phyloP scores from a whole-genome alignment of 805 yeast genomes.

The Teunomyces tritomae region DNA sequence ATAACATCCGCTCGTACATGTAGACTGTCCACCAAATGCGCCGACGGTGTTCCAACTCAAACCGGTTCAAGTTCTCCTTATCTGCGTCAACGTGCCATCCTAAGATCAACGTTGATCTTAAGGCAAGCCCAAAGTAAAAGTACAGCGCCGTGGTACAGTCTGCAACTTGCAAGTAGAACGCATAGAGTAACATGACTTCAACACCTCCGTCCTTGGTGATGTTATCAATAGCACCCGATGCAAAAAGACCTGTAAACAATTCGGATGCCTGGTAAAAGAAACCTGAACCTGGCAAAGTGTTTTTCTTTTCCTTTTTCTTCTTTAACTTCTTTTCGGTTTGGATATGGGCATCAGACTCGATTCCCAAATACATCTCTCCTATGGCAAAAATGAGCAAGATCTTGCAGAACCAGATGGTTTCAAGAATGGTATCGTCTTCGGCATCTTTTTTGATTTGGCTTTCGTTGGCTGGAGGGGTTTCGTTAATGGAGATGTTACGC shows the following conservation, averaged over 20 bases:
- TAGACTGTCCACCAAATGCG: slow-evolving; percentile 50
- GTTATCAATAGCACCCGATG: slow-evolving; percentile 77
- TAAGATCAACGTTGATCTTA: slow-evolving; percentile 65
- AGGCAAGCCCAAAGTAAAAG: slow-evolving; percentile 74
- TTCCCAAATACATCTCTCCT: slow-evolving; percentile 82
- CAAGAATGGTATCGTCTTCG: slow-evolving; percentile 58
- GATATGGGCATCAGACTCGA: slow-evolving; percentile 63
- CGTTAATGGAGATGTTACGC: slow-evolving; percentile 26
- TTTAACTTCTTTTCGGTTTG: slow-evolving; percentile 21
- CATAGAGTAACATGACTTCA: slow-evolving; percentile 71
- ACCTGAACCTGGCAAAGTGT: slow-evolving; percentile 71
- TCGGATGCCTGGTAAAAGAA: slow-evolving; percentile 80
- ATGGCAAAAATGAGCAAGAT: slow-evolving; percentile 68
- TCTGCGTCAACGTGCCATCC: slow-evolving; percentile 86
- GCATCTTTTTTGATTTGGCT: slow-evolving; percentile 42
- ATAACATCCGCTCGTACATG: slow-evolving; percentile 66
- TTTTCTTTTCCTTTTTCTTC: slow-evolving; percentile 16
- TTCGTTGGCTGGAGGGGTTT: slow-evolving; percentile 27
- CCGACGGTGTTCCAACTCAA: slow-evolving; percentile 53
- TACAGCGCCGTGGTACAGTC: slow-evolving; percentile 82
- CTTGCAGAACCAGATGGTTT: slow-evolving; percentile 81
- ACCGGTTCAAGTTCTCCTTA: slow-evolving; percentile 51
- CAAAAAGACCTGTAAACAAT: slow-evolving; percentile 70
- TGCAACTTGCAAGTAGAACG: slow-evolving; percentile 78
- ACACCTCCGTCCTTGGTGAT: slow-evolving; percentile 77